Base-by-base conservation (phyloP, 495 filamentous ascomycete species). In the Aspergillus wentii region DNA sequence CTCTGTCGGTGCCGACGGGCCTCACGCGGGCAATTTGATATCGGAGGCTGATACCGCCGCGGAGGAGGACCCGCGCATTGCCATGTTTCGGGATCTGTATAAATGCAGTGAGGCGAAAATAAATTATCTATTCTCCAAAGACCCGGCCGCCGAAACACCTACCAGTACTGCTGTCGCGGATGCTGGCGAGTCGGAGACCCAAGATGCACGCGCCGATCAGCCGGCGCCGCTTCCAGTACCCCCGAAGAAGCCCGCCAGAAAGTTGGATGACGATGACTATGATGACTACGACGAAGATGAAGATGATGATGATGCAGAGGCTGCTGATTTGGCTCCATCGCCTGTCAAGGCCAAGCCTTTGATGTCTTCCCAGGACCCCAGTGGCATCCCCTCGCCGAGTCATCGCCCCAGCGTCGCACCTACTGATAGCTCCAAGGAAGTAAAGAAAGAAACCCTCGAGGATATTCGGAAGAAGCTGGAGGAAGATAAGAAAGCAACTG, bases 381-480 rank as follows among this genome's bases (percentile, higher is more conserved):
- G 40, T 41, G 41, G 43, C 33, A 30, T 49, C n/a, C 48, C 52
- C 30, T 60, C 54, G 30, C 52, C 59, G 4, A 46, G 48, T 26
- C 63, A 48, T 35, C 57, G 50, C 25, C 43, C 52, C 14, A 52
- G 56, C 23, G 51, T 50, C 27, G 52, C 66, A 9, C 39, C 46
- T 5, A 48, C 49, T 8, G 68, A 69, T 20, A 51, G 45, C 27
- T 25, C 41, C 4, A 73, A 71, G 34, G 71, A 70, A 41, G 36
- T 33, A 40, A 75, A 59, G 75, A 83, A 61, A 59, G 74, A 61
- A 78, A 80, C 78, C 14, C 75, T 84, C 1, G 89, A 94, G 57
- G 88, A 94, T 60, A 78, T 89, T 58, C 86, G 90, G 43, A 94
- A 94, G 66, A 84, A 90, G 59, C 66, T 97, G 31, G 89, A 97